A percentile compares a stretch with the other conserved stretches of the same genome.
phyloP scores from a whole-genome alignment of 345 rosid species.

The Litchi chinensis region DNA sequence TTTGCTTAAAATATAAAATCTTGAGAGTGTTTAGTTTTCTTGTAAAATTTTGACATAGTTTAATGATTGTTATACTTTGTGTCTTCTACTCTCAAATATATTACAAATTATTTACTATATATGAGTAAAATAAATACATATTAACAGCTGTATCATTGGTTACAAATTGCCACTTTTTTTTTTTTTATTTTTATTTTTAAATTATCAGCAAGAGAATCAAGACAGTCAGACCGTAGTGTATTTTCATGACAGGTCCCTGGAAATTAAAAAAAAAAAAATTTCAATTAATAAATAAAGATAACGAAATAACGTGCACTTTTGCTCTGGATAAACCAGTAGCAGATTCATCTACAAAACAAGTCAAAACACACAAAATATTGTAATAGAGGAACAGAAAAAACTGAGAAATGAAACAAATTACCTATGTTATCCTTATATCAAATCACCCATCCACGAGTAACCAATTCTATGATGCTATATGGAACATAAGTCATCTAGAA shows the following conservation, averaged over 20 bases:
- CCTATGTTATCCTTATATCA: background rate
- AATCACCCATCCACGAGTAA: background rate
- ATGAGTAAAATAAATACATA: background rate
- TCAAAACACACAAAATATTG: background rate
- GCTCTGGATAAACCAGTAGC: background rate
- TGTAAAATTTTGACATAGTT: background rate
- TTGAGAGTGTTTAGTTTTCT: background rate
- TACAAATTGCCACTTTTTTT: background rate
- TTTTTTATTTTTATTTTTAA: too few relatives aligned
- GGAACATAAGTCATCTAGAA: too few relatives aligned
- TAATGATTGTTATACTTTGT: background rate
- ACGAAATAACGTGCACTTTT: background rate
- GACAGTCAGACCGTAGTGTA: background rate
- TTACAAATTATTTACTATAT: background rate
- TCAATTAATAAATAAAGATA: too few relatives aligned
- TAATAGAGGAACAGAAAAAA: background rate
- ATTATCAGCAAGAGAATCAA: background rate
- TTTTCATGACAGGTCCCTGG: background rate
- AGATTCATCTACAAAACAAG: too few relatives aligned
- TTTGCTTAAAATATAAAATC: background rate
- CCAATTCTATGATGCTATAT: too few relatives aligned
- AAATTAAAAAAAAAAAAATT: too few relatives aligned
- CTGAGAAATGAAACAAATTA: background rate
- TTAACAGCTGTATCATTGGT: background rate
- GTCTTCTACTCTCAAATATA: background rate